Percentiles rank a stretch among this genome's conserved stretches.
phyloP scores from a whole-genome alignment of 768 basidiomycete genomes.

The Hypsizygus marmoreus region DNA sequence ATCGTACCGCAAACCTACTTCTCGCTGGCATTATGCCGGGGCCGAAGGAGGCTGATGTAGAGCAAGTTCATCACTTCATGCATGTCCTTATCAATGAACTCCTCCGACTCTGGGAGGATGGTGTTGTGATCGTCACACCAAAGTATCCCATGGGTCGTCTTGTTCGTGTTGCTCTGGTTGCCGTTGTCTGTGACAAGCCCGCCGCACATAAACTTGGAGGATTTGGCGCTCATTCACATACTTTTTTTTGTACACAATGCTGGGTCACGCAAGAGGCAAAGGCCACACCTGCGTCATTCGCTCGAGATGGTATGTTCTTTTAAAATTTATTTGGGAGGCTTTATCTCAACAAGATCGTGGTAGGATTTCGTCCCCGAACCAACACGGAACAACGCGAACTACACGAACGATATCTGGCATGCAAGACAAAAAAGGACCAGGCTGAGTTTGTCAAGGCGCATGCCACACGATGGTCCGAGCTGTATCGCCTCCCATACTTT shows the following conservation, averaged over 20 bases:
- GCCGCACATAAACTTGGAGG: constrained; percentile 42
- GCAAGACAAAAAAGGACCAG: not conserved
- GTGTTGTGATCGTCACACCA: constrained; percentile 21
- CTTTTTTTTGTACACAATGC: constrained; percentile 34
- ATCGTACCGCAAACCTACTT: too few species aligned
- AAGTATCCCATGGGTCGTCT: constrained; percentile 28
- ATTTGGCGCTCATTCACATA: constrained; percentile 31
- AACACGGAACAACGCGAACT: too few species aligned
- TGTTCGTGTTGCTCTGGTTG: constrained; percentile 31
- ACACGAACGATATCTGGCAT: not conserved
- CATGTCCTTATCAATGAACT: constrained; percentile 27
- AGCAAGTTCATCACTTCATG: constrained; percentile 28
- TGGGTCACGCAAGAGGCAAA: constrained; percentile 31
- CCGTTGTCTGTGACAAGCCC: constrained; percentile 38
- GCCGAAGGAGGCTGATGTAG: constrained; percentile 27
- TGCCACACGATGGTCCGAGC: constrained; percentile 21
- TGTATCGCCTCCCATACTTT: constrained; percentile 30
- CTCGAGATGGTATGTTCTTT: too few species aligned
- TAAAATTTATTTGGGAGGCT: too few species aligned
- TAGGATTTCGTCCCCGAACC: too few species aligned
- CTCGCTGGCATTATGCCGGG: too few species aligned
- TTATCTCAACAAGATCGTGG: too few species aligned
- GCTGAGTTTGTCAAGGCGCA: not conserved
- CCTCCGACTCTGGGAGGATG: too few species aligned
- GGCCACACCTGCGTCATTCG: constrained; percentile 20